Evolutionary conservation across 208 protist genomes (phyloP), one percentile per base, ranked within the genome.

Genomic region (Tritrichomonas musculus): DNA sequence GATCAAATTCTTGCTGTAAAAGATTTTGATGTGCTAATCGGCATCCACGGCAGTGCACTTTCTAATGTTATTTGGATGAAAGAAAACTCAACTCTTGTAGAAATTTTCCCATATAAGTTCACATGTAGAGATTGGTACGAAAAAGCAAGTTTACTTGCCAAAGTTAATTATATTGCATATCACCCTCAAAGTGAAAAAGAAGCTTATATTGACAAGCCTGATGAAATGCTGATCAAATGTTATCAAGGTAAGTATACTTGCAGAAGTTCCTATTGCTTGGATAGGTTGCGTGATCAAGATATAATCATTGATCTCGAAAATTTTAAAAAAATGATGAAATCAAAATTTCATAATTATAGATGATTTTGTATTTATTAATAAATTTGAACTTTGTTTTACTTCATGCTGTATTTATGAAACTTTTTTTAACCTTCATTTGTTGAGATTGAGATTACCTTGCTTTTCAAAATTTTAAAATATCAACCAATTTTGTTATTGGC

Each of bases 91-190:
- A 36, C 9, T 13, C 27, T 88, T 47, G 27, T 88, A 1, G 77
- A 88, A 88, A 60, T 88, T 57, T 88, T 88, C 39, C 77, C 77
- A 39, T 88, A 88, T 36, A 49, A 88, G 22, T 57, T 88, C 30
- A n/a, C 33, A 44, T 88, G 77, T 47, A 88, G 39, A 50, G 44
- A 88, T 57, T 88, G 77, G 77, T 57, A 57, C 39, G 47, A 88
- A 57, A 88, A 60, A 39, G 77, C 77, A 13, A 20, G 11, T 33
- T 11, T 27, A n/a, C 20, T 88, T 17, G 53, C 47, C 27, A 36
- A 36, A 39, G n/a, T 88, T 20, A 53, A 88, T 20, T 88, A 88
- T 88, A 20, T 17, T 8, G 5, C 17, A 57, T 88, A 88, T 57
- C 13, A 36, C 22, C 77, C 77, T 55, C 3, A 20, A 88, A 88